Evolutionary conservation across 1,284 basidiomycete genomes (phyloP).

Genomic region (Chiua sp.): DNA sequence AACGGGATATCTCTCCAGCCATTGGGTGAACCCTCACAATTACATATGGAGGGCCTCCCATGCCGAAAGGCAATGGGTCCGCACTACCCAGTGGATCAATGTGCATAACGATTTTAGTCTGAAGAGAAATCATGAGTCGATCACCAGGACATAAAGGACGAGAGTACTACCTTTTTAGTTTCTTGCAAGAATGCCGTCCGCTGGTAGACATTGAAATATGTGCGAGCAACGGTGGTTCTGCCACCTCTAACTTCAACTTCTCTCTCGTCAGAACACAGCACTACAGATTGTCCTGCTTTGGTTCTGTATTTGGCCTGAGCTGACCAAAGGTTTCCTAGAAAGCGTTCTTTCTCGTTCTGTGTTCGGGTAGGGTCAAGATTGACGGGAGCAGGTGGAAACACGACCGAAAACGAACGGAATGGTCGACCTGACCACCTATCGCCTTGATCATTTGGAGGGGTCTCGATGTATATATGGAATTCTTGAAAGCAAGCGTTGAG

Average conservation of each 20-base stretch:
- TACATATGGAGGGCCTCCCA: conserved; percentile 71
- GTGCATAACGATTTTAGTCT: conserved; percentile 90
- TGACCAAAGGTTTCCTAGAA: conserved; percentile 86
- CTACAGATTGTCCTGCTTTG: conserved; percentile 69
- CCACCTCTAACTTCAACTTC: conserved; percentile 72
- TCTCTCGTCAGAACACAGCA: conserved; percentile 69
- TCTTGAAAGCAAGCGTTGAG: conserved; percentile 51
- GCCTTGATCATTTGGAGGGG: conserved; percentile 77
- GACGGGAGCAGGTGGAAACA: conserved; percentile 70
- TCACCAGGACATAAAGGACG: neutral
- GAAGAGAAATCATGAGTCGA: conserved; percentile 15
- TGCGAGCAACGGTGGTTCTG: conserved; percentile 68
- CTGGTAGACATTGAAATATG: conserved; percentile 88
- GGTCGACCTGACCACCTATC: conserved; percentile 86
- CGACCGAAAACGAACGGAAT: conserved; percentile 75
- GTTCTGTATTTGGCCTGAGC: conserved; percentile 82
- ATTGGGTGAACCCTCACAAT: conserved; percentile 80
- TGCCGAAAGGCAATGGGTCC: conserved; percentile 76
- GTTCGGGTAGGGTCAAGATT: conserved; percentile 69
- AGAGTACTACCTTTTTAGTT: conserved; percentile 67
- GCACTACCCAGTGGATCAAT: conserved; percentile 77
- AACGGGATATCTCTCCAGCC: conserved; percentile 81
- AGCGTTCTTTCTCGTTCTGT: conserved; percentile 76
- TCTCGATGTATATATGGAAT: conserved; percentile 85
- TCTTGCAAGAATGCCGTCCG: conserved; percentile 77